Conservation (phyloP, 2,329 filamentous ascomycete genomes). For the Talaromyces sp. region DNA sequence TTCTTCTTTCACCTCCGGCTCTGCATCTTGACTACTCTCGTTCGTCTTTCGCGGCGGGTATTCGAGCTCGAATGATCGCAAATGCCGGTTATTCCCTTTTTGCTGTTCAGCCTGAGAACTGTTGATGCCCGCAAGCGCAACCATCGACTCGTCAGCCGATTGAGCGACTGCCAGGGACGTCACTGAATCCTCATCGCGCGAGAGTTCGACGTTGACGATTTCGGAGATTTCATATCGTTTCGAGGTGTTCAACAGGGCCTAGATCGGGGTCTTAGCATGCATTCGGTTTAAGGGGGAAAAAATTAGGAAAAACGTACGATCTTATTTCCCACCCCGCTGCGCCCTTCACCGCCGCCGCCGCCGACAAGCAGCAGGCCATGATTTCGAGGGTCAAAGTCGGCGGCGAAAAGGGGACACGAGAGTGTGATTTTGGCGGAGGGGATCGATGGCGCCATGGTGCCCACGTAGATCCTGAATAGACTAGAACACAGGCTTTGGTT, state of each 20-base stretch:
- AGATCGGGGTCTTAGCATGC: not conserved
- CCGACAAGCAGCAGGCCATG: conserved; percentile 72
- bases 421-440: conserved; percentile 60
- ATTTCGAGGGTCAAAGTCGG: conserved; percentile 82
- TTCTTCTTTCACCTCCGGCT: conserved; percentile 20
- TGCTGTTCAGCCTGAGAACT: conserved; percentile 68
- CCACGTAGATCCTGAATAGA: not conserved
- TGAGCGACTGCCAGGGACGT: conserved; percentile 71
- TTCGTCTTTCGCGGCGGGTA: conserved; percentile 44
- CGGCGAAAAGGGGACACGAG: conserved; percentile 78
- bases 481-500: not conserved
- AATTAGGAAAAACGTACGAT: conserved; percentile 58
- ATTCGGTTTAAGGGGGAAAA: not conserved
- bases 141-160: conserved; percentile 49
- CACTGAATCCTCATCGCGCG: conserved; percentile 82
- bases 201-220: conserved; percentile 69
- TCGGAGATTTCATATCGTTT: conserved; percentile 60
- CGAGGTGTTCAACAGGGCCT: conserved; percentile 70
- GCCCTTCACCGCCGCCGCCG: conserved; percentile 79
- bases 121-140: conserved; percentile 76
- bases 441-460: conserved; percentile 34
- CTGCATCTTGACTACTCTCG: conserved; percentile 12
- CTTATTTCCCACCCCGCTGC: conserved; percentile 79
- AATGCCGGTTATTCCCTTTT: conserved; percentile 76
- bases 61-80: conserved; percentile 68